phyloP scores from a whole-genome alignment of 768 basidiomycete species.

The Macrolepiota dolichaula region DNA sequence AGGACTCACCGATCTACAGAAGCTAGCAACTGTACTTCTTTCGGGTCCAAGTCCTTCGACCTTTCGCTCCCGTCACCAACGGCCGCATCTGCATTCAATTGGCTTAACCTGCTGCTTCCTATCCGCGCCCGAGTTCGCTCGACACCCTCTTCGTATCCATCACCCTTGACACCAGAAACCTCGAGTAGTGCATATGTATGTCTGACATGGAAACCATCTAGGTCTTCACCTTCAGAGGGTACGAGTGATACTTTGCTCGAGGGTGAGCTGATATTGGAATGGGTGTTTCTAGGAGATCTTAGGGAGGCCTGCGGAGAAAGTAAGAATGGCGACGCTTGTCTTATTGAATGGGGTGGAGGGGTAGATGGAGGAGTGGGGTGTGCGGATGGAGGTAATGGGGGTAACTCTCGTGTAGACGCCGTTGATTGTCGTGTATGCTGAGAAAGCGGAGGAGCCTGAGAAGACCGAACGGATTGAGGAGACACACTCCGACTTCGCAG shows the following conservation, averaged over 20 bases:
- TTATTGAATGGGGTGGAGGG: constrained; percentile 21
- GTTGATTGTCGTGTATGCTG: constrained; percentile 18
- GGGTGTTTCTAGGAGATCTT: constrained; percentile 15
- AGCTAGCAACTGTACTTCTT: constrained; percentile 69
- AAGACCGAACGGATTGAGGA: constrained; percentile 29
- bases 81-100: constrained; percentile 53
- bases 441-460: constrained; percentile 23
- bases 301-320: constrained; percentile 26
- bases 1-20: constrained; percentile 82
- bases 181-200: constrained; percentile 91
- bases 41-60: constrained; percentile 60
- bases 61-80: constrained; percentile 59
- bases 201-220: constrained; percentile 80
- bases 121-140: constrained; percentile 79
- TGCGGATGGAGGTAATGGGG: constrained; percentile 32
- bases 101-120: constrained; percentile 30
- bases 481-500: constrained; percentile 21
- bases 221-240: constrained; percentile 76
- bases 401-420: constrained; percentile 24
- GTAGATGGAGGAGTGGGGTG: constrained; percentile 24
- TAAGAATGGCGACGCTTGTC: constrained; percentile 20
- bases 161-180: constrained; percentile 84
- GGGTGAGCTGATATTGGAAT: constrained; percentile 20
- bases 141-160: constrained; percentile 91
- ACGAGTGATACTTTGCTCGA: constrained; percentile 47